Evolutionary conservation across 1,284 basidiomycete species (phyloP), one percentile per base, ranked within the genome.

Genomic region (Apiotrichum gracile): DNA sequence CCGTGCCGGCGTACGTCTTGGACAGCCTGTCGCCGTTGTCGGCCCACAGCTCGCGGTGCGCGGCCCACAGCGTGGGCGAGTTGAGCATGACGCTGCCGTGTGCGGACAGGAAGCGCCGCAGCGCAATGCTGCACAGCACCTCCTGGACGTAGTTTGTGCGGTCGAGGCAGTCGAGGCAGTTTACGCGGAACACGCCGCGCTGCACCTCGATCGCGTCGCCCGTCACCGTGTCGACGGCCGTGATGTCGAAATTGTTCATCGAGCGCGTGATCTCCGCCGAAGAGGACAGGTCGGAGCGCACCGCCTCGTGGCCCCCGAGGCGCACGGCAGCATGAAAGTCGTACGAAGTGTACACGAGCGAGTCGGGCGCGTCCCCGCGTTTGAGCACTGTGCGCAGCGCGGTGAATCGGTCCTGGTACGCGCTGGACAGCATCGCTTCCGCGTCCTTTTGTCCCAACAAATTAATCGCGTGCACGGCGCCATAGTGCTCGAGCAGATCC

Each of bases 141-240:
- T 97, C 93, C 75, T 97, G 88, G 1, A 97, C 84, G 61, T 96
- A 96, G 70, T 99, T 99, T n/a, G 96, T 99, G 35, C 96, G 85
- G 69, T 97, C 94, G 58, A 97, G 78, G 71, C 92, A 97, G 71
- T 97, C 94, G 45, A 98, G 78, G 70, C 94, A 99, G 68, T 99
- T 99, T 14, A 86, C 88, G 49, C 96, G 80, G 72, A 98, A 97
- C 10, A 91, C 83, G 5, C 96, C 96, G 50, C 83, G 83, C 69
- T 99, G 96, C 52, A 83, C 79, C 26, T 85, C 87, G 35, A 97
- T 82, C 37, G 87, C 78, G 52, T 86, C 83, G 44, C 84, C 81
- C 1, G 82, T 78, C 1, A 71, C 68, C 0, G 80, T 70, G 68
- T 93, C 88, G 41, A 84, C 83, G 73, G 88, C 83, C 2, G 87